Evolutionary conservation across 495 filamentous ascomycete genomes (phyloP).

Genomic region (Sporormia fimetaria): DNA sequence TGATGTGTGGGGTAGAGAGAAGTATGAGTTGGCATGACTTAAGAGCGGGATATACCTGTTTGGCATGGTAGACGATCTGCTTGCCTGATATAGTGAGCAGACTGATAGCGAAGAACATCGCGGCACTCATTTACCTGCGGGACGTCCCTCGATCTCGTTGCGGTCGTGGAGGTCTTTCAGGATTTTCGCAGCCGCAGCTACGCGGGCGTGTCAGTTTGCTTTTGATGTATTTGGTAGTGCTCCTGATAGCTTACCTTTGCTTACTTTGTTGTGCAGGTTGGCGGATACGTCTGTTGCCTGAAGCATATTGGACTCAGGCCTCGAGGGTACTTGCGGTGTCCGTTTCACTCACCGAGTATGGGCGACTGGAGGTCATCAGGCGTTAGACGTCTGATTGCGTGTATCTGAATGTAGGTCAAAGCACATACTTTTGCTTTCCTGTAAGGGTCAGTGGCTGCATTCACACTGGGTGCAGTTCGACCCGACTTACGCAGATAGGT

Average conservation of each 20-base stretch:
- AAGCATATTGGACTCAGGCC: constrained; percentile 20
- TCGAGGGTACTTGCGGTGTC: constrained; percentile 4
- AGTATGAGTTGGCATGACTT: not conserved
- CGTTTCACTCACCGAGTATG: constrained; percentile 43
- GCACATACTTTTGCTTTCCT: constrained; percentile 49
- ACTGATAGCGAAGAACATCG: not conserved
- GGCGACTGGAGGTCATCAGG: constrained; percentile 37
- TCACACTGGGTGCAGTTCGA: no score
- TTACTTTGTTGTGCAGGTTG: constrained; percentile 58
- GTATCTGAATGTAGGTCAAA: not conserved
- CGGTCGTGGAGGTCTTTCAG: constrained; percentile 53
- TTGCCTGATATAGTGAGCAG: constrained; percentile 38
- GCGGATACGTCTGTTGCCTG: constrained; percentile 54
- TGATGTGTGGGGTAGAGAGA: not conserved
- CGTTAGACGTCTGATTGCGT: not conserved
- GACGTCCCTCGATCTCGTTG: constrained; percentile 46
- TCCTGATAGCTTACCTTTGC: constrained; percentile 39
- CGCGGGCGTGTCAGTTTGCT: no score
- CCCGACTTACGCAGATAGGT: constrained; percentile 49
- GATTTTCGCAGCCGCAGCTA: constrained; percentile 49
- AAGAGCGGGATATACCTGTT: constrained; percentile 34
- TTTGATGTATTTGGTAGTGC: no score
- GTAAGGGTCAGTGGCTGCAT: no score
- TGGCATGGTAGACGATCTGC: constrained; percentile 51
- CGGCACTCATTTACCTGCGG: constrained; percentile 43